phyloP scores from a whole-genome alignment of 345 rosid species.

The Salix exigua region DNA sequence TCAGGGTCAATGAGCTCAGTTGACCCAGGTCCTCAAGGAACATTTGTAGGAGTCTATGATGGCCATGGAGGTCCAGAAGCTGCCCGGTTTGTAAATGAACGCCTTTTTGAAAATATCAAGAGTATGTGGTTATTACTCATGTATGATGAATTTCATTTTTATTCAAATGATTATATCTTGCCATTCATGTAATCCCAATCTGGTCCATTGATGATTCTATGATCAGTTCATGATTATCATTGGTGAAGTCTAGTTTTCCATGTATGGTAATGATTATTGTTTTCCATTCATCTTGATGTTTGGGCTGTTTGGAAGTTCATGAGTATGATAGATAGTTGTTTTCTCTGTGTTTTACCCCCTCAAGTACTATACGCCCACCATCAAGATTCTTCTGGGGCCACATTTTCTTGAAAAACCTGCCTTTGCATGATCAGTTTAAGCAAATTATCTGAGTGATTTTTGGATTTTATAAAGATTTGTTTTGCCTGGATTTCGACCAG shows the following conservation, averaged over 20 bases:
- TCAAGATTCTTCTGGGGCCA: neutral
- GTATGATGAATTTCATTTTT: constrained; percentile 3
- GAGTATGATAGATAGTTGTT: neutral
- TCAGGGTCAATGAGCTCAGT: constrained; percentile 82
- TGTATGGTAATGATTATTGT: neutral
- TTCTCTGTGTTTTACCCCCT: neutral
- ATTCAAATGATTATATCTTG: neutral
- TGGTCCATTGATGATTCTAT: neutral
- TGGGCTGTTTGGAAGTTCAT: neutral
- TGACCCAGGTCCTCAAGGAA: constrained; percentile 79
- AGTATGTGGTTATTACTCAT: constrained; percentile 41
- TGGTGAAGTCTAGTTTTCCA: neutral
- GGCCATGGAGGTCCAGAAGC: constrained; percentile 99
- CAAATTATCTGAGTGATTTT: neutral
- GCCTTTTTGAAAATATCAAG: constrained; percentile 59
- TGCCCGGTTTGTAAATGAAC: constrained; percentile 72
- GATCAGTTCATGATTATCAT: neutral
- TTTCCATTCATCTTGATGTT: constrained; percentile 1
- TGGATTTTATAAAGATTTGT: neutral
- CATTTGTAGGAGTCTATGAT: constrained; percentile 96
- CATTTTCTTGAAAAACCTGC: neutral
- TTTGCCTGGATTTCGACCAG: neutral
- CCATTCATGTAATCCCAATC: neutral
- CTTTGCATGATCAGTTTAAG: neutral
- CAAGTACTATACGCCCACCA: neutral